Conservation (phyloP, 805 yeast genomes). For the Lachancea cidri region DNA sequence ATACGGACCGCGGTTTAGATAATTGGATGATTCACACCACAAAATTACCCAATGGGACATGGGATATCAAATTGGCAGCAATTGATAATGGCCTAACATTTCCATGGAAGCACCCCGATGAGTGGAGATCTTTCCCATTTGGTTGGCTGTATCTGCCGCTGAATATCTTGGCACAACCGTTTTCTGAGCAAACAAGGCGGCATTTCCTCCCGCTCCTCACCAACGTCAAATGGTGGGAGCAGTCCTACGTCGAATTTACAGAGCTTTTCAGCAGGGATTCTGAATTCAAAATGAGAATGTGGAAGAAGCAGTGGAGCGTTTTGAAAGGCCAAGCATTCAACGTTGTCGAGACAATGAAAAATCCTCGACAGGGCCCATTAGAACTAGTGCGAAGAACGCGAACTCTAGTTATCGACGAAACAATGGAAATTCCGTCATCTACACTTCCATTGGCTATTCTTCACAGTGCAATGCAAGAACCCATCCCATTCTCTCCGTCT, state of each 20-base stretch:
- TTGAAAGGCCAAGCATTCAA: slow-evolving; percentile 75
- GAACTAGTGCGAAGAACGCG: slow-evolving; percentile 58
- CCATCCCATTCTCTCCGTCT: slow-evolving; percentile 20
- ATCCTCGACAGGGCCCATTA: slow-evolving; percentile 56
- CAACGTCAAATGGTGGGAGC: slow-evolving; percentile 68
- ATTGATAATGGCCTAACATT: slow-evolving; percentile 71
- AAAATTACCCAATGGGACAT: slow-evolving; percentile 13
- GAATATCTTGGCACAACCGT: slow-evolving; percentile 61
- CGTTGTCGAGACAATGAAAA: slow-evolving; percentile 59
- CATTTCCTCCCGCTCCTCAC: slow-evolving; percentile 57
- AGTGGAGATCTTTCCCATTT: slow-evolving; percentile 73
- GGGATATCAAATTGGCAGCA: slow-evolving; percentile 53
- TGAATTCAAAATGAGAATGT: slow-evolving; percentile 62
- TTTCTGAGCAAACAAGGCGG: slow-evolving; percentile 47
- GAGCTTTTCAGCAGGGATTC: slow-evolving; percentile 49
- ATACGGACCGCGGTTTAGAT: slow-evolving; percentile 69
- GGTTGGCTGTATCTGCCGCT: slow-evolving; percentile 72
- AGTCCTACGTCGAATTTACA: slow-evolving; percentile 42
- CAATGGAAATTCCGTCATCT: slow-evolving; percentile 50
- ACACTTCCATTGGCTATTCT: slow-evolving; percentile 35
- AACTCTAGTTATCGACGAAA: slow-evolving; percentile 55
- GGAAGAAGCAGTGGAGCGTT: slow-evolving; percentile 63
- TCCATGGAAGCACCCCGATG: slow-evolving; percentile 82
- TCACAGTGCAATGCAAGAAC: slow-evolving; percentile 42
- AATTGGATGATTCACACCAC: slow-evolving; percentile 67